phyloP scores from a whole-genome alignment of 1,139 yeast species.

The Diutina pseudorugosa region DNA sequence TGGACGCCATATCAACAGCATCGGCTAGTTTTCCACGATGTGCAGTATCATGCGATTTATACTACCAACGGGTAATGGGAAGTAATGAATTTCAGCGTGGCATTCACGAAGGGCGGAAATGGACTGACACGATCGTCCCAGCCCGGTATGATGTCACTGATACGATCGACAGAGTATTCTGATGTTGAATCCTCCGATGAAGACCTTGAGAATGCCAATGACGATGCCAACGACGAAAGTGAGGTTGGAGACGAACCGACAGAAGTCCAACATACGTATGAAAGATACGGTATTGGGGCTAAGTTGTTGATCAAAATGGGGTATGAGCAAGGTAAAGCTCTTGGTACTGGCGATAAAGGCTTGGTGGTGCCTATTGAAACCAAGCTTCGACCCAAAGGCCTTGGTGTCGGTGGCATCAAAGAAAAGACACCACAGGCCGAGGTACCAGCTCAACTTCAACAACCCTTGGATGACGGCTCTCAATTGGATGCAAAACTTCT shows the following conservation, averaged over 20 bases:
- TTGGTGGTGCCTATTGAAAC: slow-evolving; percentile 71
- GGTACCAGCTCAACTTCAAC: not conserved
- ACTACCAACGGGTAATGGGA: not conserved
- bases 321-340: slow-evolving; percentile 68
- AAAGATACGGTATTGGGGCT: slow-evolving; percentile 77
- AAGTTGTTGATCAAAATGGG: slow-evolving; percentile 76
- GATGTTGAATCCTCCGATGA: slow-evolving; percentile 1
- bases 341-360: slow-evolving; percentile 64
- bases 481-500: not conserved
- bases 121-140: not conserved
- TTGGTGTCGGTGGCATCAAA: slow-evolving; percentile 59
- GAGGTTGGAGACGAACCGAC: not conserved
- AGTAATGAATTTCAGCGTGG: not conserved
- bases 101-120: not conserved
- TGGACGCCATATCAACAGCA: not conserved
- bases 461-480: no score
- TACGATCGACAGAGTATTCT: not conserved
- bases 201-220: not conserved
- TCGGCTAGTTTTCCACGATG: not conserved
- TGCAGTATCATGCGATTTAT: not conserved
- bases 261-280: not conserved
- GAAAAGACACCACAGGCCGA: slow-evolving; percentile 14
- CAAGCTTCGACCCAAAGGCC: slow-evolving; percentile 47
- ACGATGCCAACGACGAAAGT: not conserved
- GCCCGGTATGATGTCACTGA: not conserved